Percentiles rank a stretch among this genome's conserved stretches.
Conservation (phyloP, 441 rosid genomes). For the Pelargonium citronellum region DNA sequence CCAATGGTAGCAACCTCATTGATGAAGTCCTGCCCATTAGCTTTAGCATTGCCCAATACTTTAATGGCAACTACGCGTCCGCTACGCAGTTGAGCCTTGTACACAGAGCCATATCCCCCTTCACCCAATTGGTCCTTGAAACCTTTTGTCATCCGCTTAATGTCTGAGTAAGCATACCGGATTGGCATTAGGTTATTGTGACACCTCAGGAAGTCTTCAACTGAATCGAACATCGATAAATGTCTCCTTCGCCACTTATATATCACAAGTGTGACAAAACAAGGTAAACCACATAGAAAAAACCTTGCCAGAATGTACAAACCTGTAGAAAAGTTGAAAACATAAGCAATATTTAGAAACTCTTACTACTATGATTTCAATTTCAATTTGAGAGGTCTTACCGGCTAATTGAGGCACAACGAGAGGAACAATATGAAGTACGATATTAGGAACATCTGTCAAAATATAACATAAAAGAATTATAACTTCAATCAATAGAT, state of each 20-base stretch:
- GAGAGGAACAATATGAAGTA: not conserved
- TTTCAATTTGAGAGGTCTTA: not conserved
- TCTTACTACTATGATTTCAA: not conserved
- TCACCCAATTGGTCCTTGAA: slow-evolving; percentile 4
- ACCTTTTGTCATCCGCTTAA: not conserved
- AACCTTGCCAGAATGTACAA: not conserved
- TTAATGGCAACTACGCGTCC: not conserved
- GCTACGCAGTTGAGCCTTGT: not conserved
- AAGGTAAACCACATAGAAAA: not conserved
- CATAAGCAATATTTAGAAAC: not conserved
- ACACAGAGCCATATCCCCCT: not conserved
- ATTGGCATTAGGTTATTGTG: slow-evolving; percentile 1
- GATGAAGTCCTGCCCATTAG: not conserved
- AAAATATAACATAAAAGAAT: too few species aligned
- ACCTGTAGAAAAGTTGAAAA: not conserved
- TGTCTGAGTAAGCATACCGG: not conserved
- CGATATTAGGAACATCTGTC: too few species aligned
- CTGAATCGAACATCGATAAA: not conserved
- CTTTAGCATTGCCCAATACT: not conserved
- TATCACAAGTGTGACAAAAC: not conserved
- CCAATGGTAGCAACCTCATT: slow-evolving; percentile 5
- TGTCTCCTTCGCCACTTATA: slow-evolving; percentile 6
- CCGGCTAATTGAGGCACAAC: not conserved
- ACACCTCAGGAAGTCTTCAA: slow-evolving; percentile 11
- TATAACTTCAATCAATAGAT: too few species aligned